Percentiles rank a stretch among this genome's conserved stretches.
Evolutionary conservation across 2,329 filamentous ascomycete genomes (phyloP).

Genomic region (Pseudogymnoascus sp.): DNA sequence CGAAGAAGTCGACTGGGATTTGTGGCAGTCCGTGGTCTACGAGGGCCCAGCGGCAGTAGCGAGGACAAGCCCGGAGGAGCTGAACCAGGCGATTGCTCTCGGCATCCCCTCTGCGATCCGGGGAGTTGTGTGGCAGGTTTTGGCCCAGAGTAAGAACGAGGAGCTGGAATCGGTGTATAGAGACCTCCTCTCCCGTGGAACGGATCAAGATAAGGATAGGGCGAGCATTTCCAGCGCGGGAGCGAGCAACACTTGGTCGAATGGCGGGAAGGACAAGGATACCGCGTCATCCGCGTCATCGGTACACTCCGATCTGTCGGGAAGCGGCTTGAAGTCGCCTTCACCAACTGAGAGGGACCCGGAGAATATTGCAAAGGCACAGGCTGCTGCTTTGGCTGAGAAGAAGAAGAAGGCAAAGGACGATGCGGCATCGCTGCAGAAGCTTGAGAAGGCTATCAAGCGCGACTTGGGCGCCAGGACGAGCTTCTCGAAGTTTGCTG

Average conservation of each 20-base stretch:
- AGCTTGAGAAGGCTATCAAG: constrained; percentile 84
- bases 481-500: constrained; percentile 93
- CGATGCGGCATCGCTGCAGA: constrained; percentile 63
- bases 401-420: constrained; percentile 73
- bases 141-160: constrained; percentile 90
- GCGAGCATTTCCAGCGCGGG: constrained; percentile 35
- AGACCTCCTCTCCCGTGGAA: constrained; percentile 71
- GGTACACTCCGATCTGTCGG: constrained; percentile 68
- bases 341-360: constrained; percentile 53
- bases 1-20: constrained; percentile 89
- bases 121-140: constrained; percentile 97
- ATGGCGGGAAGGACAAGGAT: constrained; percentile 56
- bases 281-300: constrained; percentile 78
- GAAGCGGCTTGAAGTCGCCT: constrained; percentile 47
- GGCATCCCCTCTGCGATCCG: constrained; percentile 92
- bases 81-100: constrained; percentile 83
- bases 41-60: constrained; percentile 85
- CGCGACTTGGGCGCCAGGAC: constrained; percentile 87
- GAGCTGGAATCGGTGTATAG: constrained; percentile 81
- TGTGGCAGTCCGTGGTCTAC: constrained; percentile 95
- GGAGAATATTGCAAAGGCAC: constrained; percentile 57
- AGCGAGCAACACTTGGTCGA: constrained; percentile 43
- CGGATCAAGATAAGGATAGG: constrained; percentile 67
- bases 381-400: constrained; percentile 55
- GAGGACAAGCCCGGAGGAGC: constrained; percentile 77